phyloP scores from a whole-genome alignment of 2,329 filamentous ascomycete species.

The Aphanoascus verrucosus region DNA sequence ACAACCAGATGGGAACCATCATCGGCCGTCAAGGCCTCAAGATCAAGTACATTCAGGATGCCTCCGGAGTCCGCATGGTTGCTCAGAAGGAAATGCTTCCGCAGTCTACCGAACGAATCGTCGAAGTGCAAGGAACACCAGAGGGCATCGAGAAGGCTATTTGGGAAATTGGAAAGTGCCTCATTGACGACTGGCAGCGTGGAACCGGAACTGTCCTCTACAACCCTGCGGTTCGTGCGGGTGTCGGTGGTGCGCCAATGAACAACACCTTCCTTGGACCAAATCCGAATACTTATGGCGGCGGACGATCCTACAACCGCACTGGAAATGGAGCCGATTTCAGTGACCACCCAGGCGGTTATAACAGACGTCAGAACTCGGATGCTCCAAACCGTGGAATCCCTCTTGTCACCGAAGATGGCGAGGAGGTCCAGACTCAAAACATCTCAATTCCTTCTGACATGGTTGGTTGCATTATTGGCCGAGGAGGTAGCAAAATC shows the following conservation, averaged over 20 bases:
- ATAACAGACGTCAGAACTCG: constrained; percentile 70
- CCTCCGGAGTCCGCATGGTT: constrained; percentile 94
- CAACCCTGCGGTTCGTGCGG: constrained; percentile 87
- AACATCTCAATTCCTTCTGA: constrained; percentile 99
- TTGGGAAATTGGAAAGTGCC: constrained; percentile 98
- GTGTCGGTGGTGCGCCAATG: constrained; percentile 47
- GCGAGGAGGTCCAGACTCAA: constrained; percentile 94
- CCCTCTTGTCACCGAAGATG: constrained; percentile 86
- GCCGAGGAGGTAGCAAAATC: constrained; percentile 89
- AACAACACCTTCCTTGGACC: constrained; percentile 40
- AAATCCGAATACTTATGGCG: constrained; percentile 33
- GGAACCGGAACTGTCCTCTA: constrained; percentile 95
- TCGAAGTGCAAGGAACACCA: constrained; percentile 89
- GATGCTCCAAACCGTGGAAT: constrained; percentile 71
- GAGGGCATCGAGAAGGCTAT: constrained; percentile 91
- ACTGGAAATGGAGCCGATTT: constrained; percentile 97
- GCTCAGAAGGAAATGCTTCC: constrained; percentile 99
- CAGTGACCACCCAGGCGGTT: constrained; percentile 66
- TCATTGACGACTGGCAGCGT: constrained; percentile 95
- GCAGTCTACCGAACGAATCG: constrained; percentile 94
- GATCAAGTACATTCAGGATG: constrained; percentile 99
- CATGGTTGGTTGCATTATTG: constrained; percentile 99
- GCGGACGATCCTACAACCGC: constrained; percentile 65
- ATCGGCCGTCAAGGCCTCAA: constrained; percentile 93
- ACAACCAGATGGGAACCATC: constrained; percentile 99